phyloP scores from a whole-genome alignment of 1,139 yeast species.

The Hemisphaericaspora lyxosophila region DNA sequence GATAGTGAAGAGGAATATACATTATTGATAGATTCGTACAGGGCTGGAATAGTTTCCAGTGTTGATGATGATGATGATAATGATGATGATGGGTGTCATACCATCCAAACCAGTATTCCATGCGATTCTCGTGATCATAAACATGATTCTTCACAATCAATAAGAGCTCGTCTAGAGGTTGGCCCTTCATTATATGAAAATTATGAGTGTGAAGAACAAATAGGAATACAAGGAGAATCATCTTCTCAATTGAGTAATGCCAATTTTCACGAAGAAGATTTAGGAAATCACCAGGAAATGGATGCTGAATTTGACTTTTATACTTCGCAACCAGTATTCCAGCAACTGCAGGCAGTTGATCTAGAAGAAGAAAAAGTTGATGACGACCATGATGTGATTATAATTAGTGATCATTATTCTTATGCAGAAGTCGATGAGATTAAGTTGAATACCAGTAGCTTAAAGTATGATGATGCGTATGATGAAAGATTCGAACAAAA shows the following conservation, averaged over 20 bases:
- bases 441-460: too few species aligned
- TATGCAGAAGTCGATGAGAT: too few species aligned
- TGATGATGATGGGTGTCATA: neutral
- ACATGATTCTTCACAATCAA: neutral
- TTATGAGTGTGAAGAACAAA: neutral
- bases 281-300: constrained; percentile 3
- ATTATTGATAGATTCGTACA: constrained; percentile 2
- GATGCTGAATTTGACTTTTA: constrained; percentile 6
- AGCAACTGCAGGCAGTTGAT: constrained; percentile 5
- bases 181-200: constrained; percentile 28
- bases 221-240: neutral
- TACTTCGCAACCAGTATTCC: constrained; percentile 9
- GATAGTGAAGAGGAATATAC: constrained; percentile 18
- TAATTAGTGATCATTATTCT: constrained; percentile 2
- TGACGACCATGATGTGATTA: constrained; percentile 8
- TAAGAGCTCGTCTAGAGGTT: neutral
- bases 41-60: neutral
- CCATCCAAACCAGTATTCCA: neutral
- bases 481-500: constrained; percentile 9
- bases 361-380: neutral
- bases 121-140: neutral
- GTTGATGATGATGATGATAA: neutral
- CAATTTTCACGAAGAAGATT: constrained; percentile 13
- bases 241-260: constrained; percentile 10
- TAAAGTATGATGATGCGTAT: too few species aligned